Percentiles rank a stretch among this genome's conserved stretches.
These are phyloP conservation scores for Tranzscheliella williamsii DNA, from an alignment of 1,284 basidiomycete species.

Conservation along the genomic window DNA sequence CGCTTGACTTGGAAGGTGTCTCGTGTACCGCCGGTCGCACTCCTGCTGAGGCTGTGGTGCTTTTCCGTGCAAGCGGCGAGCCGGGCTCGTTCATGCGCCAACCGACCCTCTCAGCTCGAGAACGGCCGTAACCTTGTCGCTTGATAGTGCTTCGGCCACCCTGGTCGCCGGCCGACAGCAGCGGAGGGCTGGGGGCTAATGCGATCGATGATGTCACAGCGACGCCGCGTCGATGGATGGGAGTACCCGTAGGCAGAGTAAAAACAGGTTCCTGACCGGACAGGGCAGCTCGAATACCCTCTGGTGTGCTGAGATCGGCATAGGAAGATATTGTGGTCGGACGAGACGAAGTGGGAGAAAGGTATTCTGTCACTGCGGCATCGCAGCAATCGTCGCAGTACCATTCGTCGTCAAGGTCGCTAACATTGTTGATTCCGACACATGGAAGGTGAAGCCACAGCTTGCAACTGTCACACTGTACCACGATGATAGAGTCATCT, in stretches of 20 bases:
- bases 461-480: conserved; percentile 59
- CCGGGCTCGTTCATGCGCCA: conserved; percentile 47
- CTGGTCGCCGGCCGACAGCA: conserved; percentile 28
- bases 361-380: conserved; percentile 25
- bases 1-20: conserved; percentile 22
- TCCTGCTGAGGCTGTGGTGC: conserved; percentile 32
- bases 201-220: conserved; percentile 44
- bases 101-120: conserved; percentile 41
- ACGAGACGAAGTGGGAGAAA: conserved; percentile 37
- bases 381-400: conserved; percentile 53
- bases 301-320: conserved; percentile 37
- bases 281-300: conserved; percentile 23
- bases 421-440: conserved; percentile 51
- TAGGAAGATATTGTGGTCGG: conserved; percentile 29
- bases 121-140: conserved; percentile 38
- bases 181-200: conserved; percentile 42
- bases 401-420: conserved; percentile 58
- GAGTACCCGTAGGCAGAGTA: conserved; percentile 32
- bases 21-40: conserved; percentile 30
- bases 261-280: conserved; percentile 37
- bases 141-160: conserved; percentile 32
- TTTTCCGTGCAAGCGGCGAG: conserved; percentile 52
- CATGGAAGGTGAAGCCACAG: conserved; percentile 60
- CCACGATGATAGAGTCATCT: conserved; percentile 51
- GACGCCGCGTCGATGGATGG: conserved; percentile 33